Evolutionary conservation across 2,329 filamentous ascomycete genomes (phyloP).

Genomic region (Niveomyces coronatus): DNA sequence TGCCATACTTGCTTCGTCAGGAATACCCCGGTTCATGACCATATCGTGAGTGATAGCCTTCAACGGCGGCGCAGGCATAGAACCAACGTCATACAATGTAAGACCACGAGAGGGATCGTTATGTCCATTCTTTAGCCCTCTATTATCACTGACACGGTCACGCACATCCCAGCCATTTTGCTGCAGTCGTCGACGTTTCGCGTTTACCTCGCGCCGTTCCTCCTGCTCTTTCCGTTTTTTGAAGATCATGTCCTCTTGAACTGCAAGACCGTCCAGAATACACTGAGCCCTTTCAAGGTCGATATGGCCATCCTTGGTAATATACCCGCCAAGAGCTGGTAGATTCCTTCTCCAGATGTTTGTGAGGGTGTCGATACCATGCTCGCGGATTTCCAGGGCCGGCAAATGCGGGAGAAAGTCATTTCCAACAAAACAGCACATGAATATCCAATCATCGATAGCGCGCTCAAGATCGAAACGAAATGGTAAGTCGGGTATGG

Average conservation of each 20-base stretch:
- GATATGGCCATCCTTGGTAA: constrained; percentile 90
- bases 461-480: constrained; percentile 88
- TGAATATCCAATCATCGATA: constrained; percentile 96
- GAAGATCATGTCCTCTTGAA: constrained; percentile 91
- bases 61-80: constrained; percentile 41
- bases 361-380: constrained; percentile 91
- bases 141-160: constrained; percentile 11
- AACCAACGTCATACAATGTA: constrained; percentile 30
- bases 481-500: constrained; percentile 73
- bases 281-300: constrained; percentile 78
- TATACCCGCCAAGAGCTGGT: constrained; percentile 83
- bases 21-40: constrained; percentile 63
- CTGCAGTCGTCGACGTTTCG: constrained; percentile 68
- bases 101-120: constrained; percentile 23
- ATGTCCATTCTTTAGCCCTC: constrained; percentile 20
- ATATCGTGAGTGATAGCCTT: constrained; percentile 72
- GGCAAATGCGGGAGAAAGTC: constrained; percentile 96
- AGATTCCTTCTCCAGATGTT: constrained; percentile 96
- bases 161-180: constrained; percentile 26
- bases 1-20: constrained; percentile 61
- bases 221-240: constrained; percentile 76
- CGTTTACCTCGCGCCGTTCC: constrained; percentile 69
- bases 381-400: constrained; percentile 93
- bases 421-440: constrained; percentile 98
- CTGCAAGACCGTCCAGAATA: constrained; percentile 79